Evolutionary conservation across 75 land plant genomes (phyloP).

Genomic region (Gnetum montanum): DNA sequence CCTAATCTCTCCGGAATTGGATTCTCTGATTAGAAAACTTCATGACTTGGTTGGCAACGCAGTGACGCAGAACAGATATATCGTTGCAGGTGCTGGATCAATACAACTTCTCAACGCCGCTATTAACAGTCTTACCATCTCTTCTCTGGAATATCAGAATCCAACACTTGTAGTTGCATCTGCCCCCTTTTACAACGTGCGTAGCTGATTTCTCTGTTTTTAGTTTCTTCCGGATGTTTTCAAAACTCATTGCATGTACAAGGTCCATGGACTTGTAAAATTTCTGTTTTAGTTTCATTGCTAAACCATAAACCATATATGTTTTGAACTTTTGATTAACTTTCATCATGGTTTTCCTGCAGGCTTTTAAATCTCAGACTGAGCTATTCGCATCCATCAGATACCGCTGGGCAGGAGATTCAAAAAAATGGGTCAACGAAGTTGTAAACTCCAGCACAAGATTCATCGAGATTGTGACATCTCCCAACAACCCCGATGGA

Average conservation of each 20-base stretch:
- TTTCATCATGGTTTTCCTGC: background rate
- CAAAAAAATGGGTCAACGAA: conserved; percentile 9
- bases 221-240: background rate
- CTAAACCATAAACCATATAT: too few relatives aligned
- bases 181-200: conserved; percentile 43
- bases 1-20: conserved; percentile 20
- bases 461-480: conserved; percentile 14
- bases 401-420: conserved; percentile 44
- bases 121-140: conserved; percentile 26
- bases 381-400: conserved; percentile 21
- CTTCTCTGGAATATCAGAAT: background rate
- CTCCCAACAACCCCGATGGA: conserved; percentile 68
- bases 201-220: background rate
- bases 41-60: conserved; percentile 57
- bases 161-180: conserved; percentile 34
- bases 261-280: too few relatives aligned
- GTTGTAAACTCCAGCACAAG: too few relatives aligned
- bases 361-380: conserved; percentile 41
- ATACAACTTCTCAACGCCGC: conserved; percentile 55
- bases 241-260: too few relatives aligned
- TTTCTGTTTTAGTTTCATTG: too few relatives aligned
- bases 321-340: too few relatives aligned
- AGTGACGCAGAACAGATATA: conserved; percentile 28
- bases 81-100: conserved; percentile 56
- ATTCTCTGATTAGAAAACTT: conserved; percentile 29